Base-by-base conservation (phyloP, 495 filamentous ascomycete species). In the Hamigera avellanea region DNA sequence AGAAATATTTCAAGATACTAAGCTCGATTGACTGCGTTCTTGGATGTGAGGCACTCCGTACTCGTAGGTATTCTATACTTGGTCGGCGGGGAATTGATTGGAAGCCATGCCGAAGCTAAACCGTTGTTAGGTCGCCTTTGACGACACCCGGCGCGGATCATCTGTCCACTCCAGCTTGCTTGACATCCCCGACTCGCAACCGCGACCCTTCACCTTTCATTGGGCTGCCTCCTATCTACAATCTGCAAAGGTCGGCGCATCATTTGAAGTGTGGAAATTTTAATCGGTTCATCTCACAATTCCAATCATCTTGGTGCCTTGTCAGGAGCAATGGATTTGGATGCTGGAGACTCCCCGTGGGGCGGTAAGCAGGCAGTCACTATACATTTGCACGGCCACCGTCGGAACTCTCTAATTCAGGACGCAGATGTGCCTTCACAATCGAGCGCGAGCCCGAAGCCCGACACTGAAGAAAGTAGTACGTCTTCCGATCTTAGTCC, bases 331-430 rank as follows among this genome's bases (percentile, higher is more conserved):
- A 75, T 80, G 73, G 73, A 80, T 64, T 51, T 81, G 51, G 76
- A 76, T 51, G 59, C 70, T 43, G 73, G 70, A 42, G 76, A 80
- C 55, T 82, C 78, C 39, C 78, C 78, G 37, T 82, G 78, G 78
- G 77, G 76, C 50, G 78, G 78, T 81, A 67, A 45, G 63, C 33
- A 59, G 52, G 54, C 54, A 59, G 41, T 60, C 46, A 48, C 46
- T 39, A 57, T 54, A 52, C 54, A 43, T 52, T 45, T 44, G 44
- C 50, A 52, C 56, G n/a, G 48, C 45, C 35, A 41, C 37, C 32
- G 45, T 52, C 44, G 48, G 5, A 12, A 6, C 32, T 26, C 38
- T 49, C 45, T 43, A 39, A 41, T 41, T 27, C 33, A 42, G 31
- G 17, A 31, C 45, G 42, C 46, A 78, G 73, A 78, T 63, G 70